Evolutionary conservation across 139 green algal genomes (phyloP), one percentile per base, ranked within the genome.

Genomic region (Chlamydomonas urium): DNA sequence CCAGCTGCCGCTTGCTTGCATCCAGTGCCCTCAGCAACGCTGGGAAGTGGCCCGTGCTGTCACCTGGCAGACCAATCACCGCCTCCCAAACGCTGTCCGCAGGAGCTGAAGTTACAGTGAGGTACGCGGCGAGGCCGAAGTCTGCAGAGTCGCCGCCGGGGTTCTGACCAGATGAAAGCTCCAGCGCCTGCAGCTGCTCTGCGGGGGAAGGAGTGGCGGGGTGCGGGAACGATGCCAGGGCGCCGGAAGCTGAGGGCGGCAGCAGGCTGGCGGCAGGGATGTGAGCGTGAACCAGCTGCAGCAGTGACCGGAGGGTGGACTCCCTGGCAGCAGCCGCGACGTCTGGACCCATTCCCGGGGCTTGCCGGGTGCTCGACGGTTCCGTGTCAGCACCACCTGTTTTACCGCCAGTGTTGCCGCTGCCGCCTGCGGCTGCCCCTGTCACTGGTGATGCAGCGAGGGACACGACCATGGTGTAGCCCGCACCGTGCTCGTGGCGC

Each of bases 381-480:
- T n/a, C n/a, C n/a, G n/a, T n/a, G 63, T 35, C 37, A 74, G 8
- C 31, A 74, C 19, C 5, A 19, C 31, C 4, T 69, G 65, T 53
- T 10, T 10, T 53, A 17, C 42, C 42, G 42, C 42, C 42, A 17
- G 14, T 53, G 42, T 10, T 53, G 42, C 42, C 17, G 42, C 42
- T 53, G 42, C 14, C 42, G 42, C 42, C 2, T n/a, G n/a, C 21
- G 36, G 72, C 50, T 38, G 24, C 57, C 35, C 35, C 47, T 26
- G 53, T 6, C 6, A 32, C 42, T 69, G 50, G 23, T 80, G 60
- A 10, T 69, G 57, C 28, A 2, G 73, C 24, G 31, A 85, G 50
- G 28, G 79, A 80, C 0, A 91, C 2, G 0, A 88, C 93, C 33
- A 94, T 83, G 8, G 83, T 92, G 79, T 95, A 95, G 14, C 90